Conservation (phyloP, 345 rosid genomes). For the Euphorbia peplus region DNA sequence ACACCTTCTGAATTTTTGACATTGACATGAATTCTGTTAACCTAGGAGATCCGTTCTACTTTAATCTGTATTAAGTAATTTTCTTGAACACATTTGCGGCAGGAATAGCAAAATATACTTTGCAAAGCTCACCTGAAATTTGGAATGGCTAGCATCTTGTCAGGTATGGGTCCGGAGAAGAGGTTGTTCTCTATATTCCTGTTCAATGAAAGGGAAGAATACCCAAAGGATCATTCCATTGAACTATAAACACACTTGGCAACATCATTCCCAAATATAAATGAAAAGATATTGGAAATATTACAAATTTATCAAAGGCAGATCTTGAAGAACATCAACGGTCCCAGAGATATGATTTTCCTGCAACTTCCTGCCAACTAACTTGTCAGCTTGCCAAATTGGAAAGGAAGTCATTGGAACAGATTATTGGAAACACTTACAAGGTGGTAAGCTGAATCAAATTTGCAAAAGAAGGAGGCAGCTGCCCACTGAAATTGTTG, state of each 20-base stretch:
- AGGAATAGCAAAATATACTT: background rate
- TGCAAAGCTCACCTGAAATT: slow-evolving; percentile 50
- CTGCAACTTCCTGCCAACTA: slow-evolving; percentile 74
- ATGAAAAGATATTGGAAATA: slow-evolving; percentile 27
- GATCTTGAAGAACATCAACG: slow-evolving; percentile 78
- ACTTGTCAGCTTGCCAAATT: slow-evolving; percentile 32
- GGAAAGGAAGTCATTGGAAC: background rate
- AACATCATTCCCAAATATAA: slow-evolving; percentile 4
- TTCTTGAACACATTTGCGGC: background rate
- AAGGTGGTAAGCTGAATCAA: slow-evolving; percentile 62
- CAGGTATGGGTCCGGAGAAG: slow-evolving; percentile 88
- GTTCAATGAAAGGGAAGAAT: slow-evolving; percentile 21
- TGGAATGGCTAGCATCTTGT: slow-evolving; percentile 63
- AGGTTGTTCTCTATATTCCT: slow-evolving; percentile 92
- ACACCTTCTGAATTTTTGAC: background rate
- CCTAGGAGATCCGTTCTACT: background rate
- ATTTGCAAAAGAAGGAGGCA: slow-evolving; percentile 73
- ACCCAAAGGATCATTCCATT: slow-evolving; percentile 2
- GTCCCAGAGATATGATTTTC: slow-evolving; percentile 83
- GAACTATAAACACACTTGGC: slow-evolving; percentile 4
- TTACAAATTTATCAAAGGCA: slow-evolving; percentile 82
- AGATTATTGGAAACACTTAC: slow-evolving; percentile 40
- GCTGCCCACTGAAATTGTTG: slow-evolving; percentile 78
- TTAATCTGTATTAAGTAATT: background rate
- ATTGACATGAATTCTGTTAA: background rate